A percentile compares a stretch with the other conserved stretches of the same genome.
Conservation (phyloP, 331 rosid genomes). For the Quercus tomentella region DNA sequence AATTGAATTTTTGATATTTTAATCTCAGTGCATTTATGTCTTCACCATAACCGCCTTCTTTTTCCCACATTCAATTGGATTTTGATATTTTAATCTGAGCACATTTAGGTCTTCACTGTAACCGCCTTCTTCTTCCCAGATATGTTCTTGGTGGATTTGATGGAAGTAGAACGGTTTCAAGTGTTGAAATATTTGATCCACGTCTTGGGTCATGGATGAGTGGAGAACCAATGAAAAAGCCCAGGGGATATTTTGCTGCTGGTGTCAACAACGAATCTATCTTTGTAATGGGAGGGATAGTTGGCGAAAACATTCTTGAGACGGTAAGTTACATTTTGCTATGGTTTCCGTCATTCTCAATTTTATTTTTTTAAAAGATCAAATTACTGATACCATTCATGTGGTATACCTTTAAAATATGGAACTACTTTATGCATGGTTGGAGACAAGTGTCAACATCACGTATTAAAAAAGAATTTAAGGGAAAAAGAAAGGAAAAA, state of each 20-base stretch:
- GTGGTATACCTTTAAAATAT: no score
- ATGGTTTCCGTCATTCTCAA: background rate
- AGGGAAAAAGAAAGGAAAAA: no score
- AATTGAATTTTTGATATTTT: no score
- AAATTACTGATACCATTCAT: no score
- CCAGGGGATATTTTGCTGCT: constrained; percentile 51
- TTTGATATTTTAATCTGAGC: background rate
- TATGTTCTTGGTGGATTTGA: constrained; percentile 65
- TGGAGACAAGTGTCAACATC: no score
- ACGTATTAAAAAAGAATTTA: no score
- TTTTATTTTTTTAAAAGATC: background rate
- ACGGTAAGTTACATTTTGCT: constrained; percentile 37
- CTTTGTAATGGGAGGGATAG: constrained; percentile 60
- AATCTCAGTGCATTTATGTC: background rate
- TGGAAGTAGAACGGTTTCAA: constrained; percentile 42
- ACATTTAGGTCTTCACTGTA: background rate
- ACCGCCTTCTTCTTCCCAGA: constrained; percentile 26
- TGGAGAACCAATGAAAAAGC: constrained; percentile 44
- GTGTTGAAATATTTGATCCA: constrained; percentile 54
- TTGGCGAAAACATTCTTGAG: constrained; percentile 31
- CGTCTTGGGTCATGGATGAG: constrained; percentile 38
- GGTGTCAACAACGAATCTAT: constrained; percentile 56
- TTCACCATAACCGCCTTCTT: constrained; percentile 5
- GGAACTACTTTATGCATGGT: no score
- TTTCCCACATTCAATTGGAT: no score